Conservation (phyloP, 1,284 basidiomycete genomes). For the Apiotrichum domesticum region DNA sequence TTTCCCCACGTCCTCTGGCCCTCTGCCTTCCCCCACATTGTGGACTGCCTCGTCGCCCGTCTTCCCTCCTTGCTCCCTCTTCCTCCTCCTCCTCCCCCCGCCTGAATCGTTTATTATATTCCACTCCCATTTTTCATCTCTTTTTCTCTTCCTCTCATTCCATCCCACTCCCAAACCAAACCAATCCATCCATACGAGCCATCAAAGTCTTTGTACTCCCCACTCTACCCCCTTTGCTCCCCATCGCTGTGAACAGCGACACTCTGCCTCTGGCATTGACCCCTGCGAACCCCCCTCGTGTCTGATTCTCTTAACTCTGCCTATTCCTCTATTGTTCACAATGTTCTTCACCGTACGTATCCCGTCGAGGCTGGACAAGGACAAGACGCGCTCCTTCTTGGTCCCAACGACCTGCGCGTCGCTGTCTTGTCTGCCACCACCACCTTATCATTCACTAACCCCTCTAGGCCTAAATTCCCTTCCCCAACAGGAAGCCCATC, state of each 20-base stretch:
- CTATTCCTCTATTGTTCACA: slow-evolving; percentile 11
- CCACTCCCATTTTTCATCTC: not conserved
- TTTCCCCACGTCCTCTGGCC: too few species aligned
- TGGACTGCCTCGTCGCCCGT: too few species aligned
- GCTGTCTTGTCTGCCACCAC: not conserved
- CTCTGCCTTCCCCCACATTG: too few species aligned
- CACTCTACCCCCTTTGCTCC: not conserved
- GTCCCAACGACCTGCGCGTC: too few species aligned
- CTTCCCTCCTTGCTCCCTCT: too few species aligned
- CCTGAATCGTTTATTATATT: slow-evolving; percentile 4
- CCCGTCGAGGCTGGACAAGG: not conserved
- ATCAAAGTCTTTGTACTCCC: not conserved
- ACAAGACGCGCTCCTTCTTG: too few species aligned
- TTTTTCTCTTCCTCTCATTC: slow-evolving; percentile 7
- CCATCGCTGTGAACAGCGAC: slow-evolving; percentile 7
- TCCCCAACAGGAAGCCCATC: slow-evolving; percentile 13
- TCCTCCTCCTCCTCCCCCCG: not conserved
- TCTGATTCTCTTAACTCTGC: slow-evolving; percentile 16
- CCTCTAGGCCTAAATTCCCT: slow-evolving; percentile 6
- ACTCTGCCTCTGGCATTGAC: slow-evolving; percentile 13
- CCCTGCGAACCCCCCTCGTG: slow-evolving; percentile 5
- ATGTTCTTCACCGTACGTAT: slow-evolving; percentile 14
- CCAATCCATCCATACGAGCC: not conserved
- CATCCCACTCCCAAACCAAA: not conserved
- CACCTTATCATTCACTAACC: not conserved